phyloP scores from a whole-genome alignment of 257 asterid species.

The Petunia axillaris region DNA sequence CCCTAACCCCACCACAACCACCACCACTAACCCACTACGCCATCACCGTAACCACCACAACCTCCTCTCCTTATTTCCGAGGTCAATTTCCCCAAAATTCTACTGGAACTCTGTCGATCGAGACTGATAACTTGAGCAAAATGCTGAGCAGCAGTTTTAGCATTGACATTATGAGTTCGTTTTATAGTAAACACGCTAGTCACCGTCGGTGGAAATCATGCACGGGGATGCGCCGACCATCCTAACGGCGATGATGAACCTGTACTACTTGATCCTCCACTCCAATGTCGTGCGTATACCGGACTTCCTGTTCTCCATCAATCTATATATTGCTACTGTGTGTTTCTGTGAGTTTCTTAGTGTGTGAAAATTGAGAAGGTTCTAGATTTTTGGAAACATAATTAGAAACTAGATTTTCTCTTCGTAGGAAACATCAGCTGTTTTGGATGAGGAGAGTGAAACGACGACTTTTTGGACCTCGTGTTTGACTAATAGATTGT shows the following conservation, averaged over 20 bases:
- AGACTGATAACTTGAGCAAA: conserved; percentile 69
- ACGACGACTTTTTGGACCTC: too few species aligned
- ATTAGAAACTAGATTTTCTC: conserved; percentile 39
- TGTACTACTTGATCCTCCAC: conserved; percentile 96
- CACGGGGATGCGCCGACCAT: conserved; percentile 93
- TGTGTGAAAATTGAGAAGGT: conserved; percentile 15
- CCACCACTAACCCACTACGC: too few species aligned
- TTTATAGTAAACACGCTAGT: conserved; percentile 84
- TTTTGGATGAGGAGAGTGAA: too few species aligned
- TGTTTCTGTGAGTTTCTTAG: neutral
- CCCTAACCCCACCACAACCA: too few species aligned
- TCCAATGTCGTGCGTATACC: conserved; percentile 90
- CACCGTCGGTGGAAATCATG: conserved; percentile 70
- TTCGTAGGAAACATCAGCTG: neutral
- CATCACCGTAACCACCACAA: too few species aligned
- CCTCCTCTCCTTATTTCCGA: too few species aligned
- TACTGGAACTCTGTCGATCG: too few species aligned
- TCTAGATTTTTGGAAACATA: conserved; percentile 41
- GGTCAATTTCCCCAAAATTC: too few species aligned
- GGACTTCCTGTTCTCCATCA: conserved; percentile 88
- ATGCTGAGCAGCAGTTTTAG: conserved; percentile 95
- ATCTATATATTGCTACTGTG: conserved; percentile 48
- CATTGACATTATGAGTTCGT: conserved; percentile 93
- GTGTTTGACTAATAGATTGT: too few species aligned
- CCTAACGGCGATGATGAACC: conserved; percentile 91